These are phyloP conservation scores for Chlamydomonas schloesseri DNA, from an alignment of 139 green algal species.

Conservation along the genomic window DNA sequence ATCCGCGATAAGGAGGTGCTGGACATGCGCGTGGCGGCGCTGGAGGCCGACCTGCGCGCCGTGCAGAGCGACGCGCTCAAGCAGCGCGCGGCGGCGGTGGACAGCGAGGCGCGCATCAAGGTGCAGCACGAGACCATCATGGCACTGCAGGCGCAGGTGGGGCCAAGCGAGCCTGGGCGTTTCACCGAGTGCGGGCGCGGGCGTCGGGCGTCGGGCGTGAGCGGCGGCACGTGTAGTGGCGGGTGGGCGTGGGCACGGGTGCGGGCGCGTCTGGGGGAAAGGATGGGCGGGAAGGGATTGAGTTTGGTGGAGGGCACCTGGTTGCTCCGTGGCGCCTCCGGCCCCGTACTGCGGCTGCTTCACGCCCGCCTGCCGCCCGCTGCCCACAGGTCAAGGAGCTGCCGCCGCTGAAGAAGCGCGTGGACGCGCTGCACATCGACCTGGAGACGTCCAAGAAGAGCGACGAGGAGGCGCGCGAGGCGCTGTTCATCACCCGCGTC, in stretches of 20 bases:
- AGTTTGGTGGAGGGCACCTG: no score
- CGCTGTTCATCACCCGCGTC: neutral
- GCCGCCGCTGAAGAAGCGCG: conserved; percentile 27
- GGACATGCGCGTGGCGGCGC: conserved; percentile 6
- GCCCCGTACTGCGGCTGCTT: no score
- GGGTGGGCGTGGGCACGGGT: no score
- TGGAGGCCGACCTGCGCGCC: conserved; percentile 34
- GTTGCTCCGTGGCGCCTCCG: no score
- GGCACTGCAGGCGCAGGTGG: conserved; percentile 34
- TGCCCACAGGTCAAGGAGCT: conserved; percentile 28
- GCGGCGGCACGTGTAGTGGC: no score
- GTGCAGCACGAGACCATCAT: conserved; percentile 43
- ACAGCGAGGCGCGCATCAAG: conserved; percentile 34
- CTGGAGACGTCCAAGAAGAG: neutral
- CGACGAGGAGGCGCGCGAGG: neutral
- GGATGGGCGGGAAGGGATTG: no score
- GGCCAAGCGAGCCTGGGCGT: no score
- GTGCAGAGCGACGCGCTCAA: conserved; percentile 4
- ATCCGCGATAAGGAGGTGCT: conserved; percentile 12
- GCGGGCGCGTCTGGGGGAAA: no score
- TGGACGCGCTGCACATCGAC: conserved; percentile 20
- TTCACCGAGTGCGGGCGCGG: no score
- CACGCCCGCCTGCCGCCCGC: no score
- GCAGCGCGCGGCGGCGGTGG: neutral
- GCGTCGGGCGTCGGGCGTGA: no score